These are phyloP conservation scores for Elsinoe perseae DNA, from an alignment of 2,329 filamentous ascomycete species.

Conservation along the genomic window DNA sequence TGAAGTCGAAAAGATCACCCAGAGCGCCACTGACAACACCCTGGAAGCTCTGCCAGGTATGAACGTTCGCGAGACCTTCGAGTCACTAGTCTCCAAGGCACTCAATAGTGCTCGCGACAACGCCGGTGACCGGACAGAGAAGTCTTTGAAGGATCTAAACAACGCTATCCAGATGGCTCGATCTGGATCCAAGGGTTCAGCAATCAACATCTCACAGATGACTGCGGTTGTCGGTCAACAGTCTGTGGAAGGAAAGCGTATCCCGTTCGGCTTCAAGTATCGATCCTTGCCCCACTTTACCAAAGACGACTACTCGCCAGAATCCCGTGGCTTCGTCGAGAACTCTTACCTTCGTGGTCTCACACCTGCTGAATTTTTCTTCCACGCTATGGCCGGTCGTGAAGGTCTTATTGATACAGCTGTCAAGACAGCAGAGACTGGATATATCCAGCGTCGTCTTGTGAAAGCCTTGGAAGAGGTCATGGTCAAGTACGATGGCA, in stretches of 20 bases:
- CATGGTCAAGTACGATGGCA: constrained; percentile 95
- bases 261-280: constrained; percentile 99
- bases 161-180: constrained; percentile 94
- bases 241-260: constrained; percentile 96
- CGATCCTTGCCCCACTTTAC: constrained; percentile 95
- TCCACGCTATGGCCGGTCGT: constrained; percentile 99
- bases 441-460: constrained; percentile 96
- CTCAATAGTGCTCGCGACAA: constrained; percentile 94
- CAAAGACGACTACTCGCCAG: constrained; percentile 97
- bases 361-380: constrained; percentile 96
- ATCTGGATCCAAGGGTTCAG: constrained; percentile 96
- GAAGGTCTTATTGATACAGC: constrained; percentile 99
- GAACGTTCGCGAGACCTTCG: constrained; percentile 97
- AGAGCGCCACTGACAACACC: constrained; percentile 71
- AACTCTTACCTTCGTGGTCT: constrained; percentile 96
- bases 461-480: constrained; percentile 98
- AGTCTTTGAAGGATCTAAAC: constrained; percentile 89
- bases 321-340: constrained; percentile 94
- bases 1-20: constrained; percentile 68
- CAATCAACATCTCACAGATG: constrained; percentile 99
- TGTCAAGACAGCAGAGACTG: constrained; percentile 98
- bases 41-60: constrained; percentile 94
- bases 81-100: constrained; percentile 90
- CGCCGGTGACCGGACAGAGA: constrained; percentile 85
- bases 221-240: constrained; percentile 96